Percentiles rank a stretch among this genome's conserved stretches.
Evolutionary conservation across 208 protist genomes (phyloP).

Genomic region (Leishmania martiniquensis): DNA sequence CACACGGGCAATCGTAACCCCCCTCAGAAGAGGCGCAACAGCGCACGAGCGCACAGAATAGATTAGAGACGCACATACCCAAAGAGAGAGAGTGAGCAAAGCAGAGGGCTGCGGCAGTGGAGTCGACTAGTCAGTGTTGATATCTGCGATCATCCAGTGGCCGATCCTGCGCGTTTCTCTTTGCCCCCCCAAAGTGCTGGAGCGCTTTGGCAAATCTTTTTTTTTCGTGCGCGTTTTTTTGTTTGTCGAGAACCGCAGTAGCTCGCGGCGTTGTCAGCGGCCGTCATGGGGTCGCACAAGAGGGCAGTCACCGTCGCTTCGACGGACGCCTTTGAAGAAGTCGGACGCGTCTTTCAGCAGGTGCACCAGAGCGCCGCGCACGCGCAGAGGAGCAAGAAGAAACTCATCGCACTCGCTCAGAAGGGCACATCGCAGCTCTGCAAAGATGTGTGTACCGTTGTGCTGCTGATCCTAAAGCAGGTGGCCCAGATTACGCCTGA

Average conservation of each 20-base stretch:
- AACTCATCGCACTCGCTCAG: constrained; percentile 37
- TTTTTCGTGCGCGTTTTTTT: not conserved
- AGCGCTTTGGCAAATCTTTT: not conserved
- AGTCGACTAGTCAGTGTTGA: not conserved
- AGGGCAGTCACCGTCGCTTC: not conserved
- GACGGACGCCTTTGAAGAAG: constrained; percentile 21
- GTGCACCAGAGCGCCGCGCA: constrained; percentile 83
- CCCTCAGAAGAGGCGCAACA: not conserved
- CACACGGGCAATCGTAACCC: too few species aligned
- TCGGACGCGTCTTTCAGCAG: constrained; percentile 78
- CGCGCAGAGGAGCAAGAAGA: constrained; percentile 61
- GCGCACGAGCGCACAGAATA: not conserved
- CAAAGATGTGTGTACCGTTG: constrained; percentile 52
- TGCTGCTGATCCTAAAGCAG: constrained; percentile 81
- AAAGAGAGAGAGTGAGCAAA: not conserved
- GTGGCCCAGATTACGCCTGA: constrained; percentile 67
- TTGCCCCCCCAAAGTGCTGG: not conserved
- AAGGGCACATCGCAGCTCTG: constrained; percentile 11
- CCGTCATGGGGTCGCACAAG: constrained; percentile 17
- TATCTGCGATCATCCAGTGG: not conserved
- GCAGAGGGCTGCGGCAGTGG: not conserved
- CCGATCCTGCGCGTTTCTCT: not conserved
- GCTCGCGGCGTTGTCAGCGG: not conserved
- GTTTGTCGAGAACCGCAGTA: not conserved
- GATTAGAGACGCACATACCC: not conserved